phyloP scores from a whole-genome alignment of 2,329 filamentous ascomycete genomes.

The Plectosphaerella cucumerina region DNA sequence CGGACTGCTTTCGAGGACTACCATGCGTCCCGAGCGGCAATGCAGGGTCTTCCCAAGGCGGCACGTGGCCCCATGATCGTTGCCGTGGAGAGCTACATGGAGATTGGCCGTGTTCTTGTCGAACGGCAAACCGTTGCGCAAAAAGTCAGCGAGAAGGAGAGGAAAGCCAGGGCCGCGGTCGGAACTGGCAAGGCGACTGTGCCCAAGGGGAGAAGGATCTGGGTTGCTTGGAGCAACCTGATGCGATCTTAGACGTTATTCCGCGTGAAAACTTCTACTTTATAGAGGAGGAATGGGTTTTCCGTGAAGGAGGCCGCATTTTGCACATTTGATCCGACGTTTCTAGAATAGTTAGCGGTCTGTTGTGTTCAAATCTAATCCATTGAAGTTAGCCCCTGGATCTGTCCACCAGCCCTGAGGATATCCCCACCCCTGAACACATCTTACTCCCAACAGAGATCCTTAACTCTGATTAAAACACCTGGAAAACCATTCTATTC shows the following conservation, averaged over 20 bases:
- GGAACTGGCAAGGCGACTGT: slow-evolving; percentile 34
- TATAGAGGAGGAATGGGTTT: no score
- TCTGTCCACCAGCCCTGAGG: no score
- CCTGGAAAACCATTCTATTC: no score
- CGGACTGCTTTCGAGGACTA: slow-evolving; percentile 60
- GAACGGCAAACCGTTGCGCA: slow-evolving; percentile 23
- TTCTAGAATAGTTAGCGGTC: no score
- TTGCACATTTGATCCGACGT: no score
- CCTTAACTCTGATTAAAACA: no score
- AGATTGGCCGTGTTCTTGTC: slow-evolving; percentile 62
- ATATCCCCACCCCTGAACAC: no score
- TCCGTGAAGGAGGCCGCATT: no score
- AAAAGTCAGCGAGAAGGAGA: slow-evolving; percentile 26
- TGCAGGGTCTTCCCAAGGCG: slow-evolving; percentile 57
- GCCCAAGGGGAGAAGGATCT: slow-evolving; percentile 40
- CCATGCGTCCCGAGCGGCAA: slow-evolving; percentile 45
- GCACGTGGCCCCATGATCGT: slow-evolving; percentile 62
- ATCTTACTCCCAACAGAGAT: no score
- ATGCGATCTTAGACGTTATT: slow-evolving; percentile 2
- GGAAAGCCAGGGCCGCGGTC: slow-evolving; percentile 2
- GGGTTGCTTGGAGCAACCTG: slow-evolving; percentile 56
- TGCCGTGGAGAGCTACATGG: slow-evolving; percentile 72
- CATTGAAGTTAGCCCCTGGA: no score
- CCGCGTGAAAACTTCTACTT: no score
- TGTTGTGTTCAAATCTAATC: no score